Evolutionary conservation across 2,329 filamentous ascomycete genomes (phyloP), one percentile per base, ranked within the genome.

Genomic region (Sporothrix variecibatus): DNA sequence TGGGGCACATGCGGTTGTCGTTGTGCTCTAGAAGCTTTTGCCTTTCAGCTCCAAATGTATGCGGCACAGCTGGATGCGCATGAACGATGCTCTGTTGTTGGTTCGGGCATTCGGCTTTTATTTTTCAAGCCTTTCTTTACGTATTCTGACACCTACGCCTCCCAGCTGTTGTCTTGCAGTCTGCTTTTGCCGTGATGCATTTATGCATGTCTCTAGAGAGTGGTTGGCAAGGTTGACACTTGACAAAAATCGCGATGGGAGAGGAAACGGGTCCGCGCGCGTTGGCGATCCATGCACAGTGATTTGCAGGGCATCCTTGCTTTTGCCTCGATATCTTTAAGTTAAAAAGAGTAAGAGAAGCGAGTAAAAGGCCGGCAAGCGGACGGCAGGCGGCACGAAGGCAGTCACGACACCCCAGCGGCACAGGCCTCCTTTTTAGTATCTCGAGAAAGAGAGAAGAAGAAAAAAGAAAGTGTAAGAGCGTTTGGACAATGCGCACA

Each of bases 241-340:
- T 9, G 17, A 23, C 11, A 2, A 40, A 23, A 40, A 38, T 15
- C 28, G 26, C 15, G 31, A 56, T 20, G 23, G 17, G 31, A 8
- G 28, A 23, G 38, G n/a, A 46, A 26, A 12, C 40, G 11, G 62
- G 38, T n/a, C 62, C n/a, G 38, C 38, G 62, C 12, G 62, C 40
- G 38, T 46, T 67, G 62, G 40, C 38, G 62, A 67, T 67, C 62
- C 62, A 67, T 67, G 62, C 64, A 49, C 43, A 67, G 31, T 67
- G 64, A 67, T 49, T 49, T 67, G 64, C 40, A 49, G 64, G 64
- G 40, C 12, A 7, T 26, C 23, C 9, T 23, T 9, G 3, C 12
- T 26, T 46, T 11, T n/a, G n/a, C n/a, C n/a, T n/a, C n/a, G n/a
- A n/a, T n/a, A n/a, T 6, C n/a, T 28, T 12, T 5, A 17, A 8